These are phyloP conservation scores for Penicillium sp. DNA, from an alignment of 2,329 filamentous ascomycete species.

Conservation along the genomic window DNA sequence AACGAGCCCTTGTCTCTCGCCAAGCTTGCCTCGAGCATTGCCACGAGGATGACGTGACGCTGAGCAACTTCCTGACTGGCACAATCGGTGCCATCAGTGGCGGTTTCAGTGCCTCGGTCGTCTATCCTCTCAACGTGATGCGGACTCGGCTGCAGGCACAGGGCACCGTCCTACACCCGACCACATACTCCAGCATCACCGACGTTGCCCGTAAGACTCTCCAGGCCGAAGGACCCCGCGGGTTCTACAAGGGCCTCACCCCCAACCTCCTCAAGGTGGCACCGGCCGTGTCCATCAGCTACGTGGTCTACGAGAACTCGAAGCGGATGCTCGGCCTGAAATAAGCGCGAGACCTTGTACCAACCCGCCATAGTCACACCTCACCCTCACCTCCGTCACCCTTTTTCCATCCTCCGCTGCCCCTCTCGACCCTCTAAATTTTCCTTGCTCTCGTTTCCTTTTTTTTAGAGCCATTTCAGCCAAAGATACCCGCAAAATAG, in stretches of 20 bases:
- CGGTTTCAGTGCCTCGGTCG: slow-evolving; percentile 87
- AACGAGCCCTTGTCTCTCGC: slow-evolving; percentile 72
- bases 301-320: slow-evolving; percentile 89
- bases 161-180: slow-evolving; percentile 87
- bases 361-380: not conserved
- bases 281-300: slow-evolving; percentile 92
- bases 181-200: slow-evolving; percentile 87
- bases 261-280: slow-evolving; percentile 96
- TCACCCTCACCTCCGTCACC: slow-evolving; percentile 4
- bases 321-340: slow-evolving; percentile 70
- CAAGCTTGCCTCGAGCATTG: slow-evolving; percentile 72
- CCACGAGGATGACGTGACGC: slow-evolving; percentile 81
- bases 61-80: slow-evolving; percentile 82
- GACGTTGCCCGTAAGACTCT: slow-evolving; percentile 88
- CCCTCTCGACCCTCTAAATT: slow-evolving; percentile 15
- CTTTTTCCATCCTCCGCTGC: slow-evolving; percentile 4
- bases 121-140: slow-evolving; percentile 93
- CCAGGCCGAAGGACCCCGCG: slow-evolving; percentile 78
- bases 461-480: slow-evolving; percentile 36
- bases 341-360: slow-evolving; percentile 36
- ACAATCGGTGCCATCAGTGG: slow-evolving; percentile 90
- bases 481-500: slow-evolving; percentile 42
- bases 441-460: slow-evolving; percentile 15
- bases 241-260: slow-evolving; percentile 92
- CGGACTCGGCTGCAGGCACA: slow-evolving; percentile 92